phyloP scores from a whole-genome alignment of 1,284 basidiomycete genomes.

The Moesziomyces antarcticus region DNA sequence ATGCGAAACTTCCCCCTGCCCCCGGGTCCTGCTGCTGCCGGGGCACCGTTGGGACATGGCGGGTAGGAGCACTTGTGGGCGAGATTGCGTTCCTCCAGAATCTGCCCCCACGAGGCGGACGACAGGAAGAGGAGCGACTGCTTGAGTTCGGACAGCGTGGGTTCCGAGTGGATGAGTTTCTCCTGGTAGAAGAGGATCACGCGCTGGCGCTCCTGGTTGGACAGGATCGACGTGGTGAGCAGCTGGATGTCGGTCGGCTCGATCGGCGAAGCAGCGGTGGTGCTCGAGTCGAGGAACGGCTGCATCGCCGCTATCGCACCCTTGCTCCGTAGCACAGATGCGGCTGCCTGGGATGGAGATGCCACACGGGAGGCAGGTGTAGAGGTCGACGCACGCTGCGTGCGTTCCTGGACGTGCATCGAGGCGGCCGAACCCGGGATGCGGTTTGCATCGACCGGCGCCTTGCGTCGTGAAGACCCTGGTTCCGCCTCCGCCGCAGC shows the following conservation, averaged over 20 bases:
- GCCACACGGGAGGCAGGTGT: background rate
- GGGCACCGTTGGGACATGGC: constrained; percentile 13
- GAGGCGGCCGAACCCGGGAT: constrained; percentile 39
- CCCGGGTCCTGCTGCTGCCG: background rate
- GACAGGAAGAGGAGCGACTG: constrained; percentile 21
- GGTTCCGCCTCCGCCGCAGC: background rate
- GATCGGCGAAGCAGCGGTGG: constrained; percentile 22
- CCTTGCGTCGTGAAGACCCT: constrained; percentile 8
- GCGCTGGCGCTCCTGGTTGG: constrained; percentile 34
- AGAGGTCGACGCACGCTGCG: background rate
- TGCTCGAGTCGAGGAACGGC: constrained; percentile 30
- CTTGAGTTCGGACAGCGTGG: constrained; percentile 14
- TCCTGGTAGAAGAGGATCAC: constrained; percentile 35
- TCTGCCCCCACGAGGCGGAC: constrained; percentile 28
- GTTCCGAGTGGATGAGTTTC: constrained; percentile 15
- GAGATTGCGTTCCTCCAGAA: constrained; percentile 36
- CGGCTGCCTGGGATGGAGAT: background rate
- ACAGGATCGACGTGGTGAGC: constrained; percentile 42
- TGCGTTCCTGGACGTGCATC: constrained; percentile 36
- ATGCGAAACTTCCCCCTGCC: constrained; percentile 19
- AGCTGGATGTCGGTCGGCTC: constrained; percentile 49
- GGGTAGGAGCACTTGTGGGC: constrained; percentile 34
- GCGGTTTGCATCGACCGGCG: constrained; percentile 24
- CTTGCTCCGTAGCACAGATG: constrained; percentile 2
- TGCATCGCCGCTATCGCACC: constrained; percentile 28